Base-by-base conservation (phyloP, 129 eudicot species). In the Ambrosia artemisiifolia region DNA sequence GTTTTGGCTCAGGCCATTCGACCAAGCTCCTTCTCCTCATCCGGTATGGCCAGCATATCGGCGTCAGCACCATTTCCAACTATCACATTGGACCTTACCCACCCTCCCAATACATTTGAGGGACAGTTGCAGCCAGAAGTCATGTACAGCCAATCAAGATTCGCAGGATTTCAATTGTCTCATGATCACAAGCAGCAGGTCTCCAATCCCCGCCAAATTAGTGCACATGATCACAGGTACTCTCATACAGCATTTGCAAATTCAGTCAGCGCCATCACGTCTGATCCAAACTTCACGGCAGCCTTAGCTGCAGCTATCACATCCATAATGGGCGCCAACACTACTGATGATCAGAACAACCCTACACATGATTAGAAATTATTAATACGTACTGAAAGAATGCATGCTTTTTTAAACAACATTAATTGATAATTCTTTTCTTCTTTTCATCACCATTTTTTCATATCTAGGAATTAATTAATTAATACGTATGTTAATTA, bases 11-110 rank as follows among this genome's bases (percentile, higher is more conserved):
- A 94, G 35, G 78, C 93, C 2, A 82, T 88, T 34, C 85, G 83
- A 18, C 93, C 93, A 5, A 64, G 73, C 68, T 79, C 92, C 6
- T 73, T 96, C 68, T 79, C 92, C 6, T 73, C 97, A 4, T 73
- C 97, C 0, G 77, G 74, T 77, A 83, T 91, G 57, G 96, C 97
- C 2, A 86, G 91, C 7, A 88, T 91, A 55, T 91, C 97, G 0
- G 96, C 96, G 11, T 84, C 97, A 2, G 97, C 97, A 30, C 97
- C 97, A 34, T 91, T 88, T 72, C 97, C 98, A 5, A 92, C 98
- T 0, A 80, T 92, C 30, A 92, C 98, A 59, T 60, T 92, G 65
- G 98, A 92, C 86, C 88, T 92, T n/a, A 92, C 98, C 36, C 91
- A 88, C 35, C 68, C 88, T 33, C 81, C 96, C 40, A 91, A 84